A percentile compares a stretch with the other conserved stretches of the same genome.
Evolutionary conservation across 345 rosid genomes (phyloP).

Genomic region (Lepidium africanum): DNA sequence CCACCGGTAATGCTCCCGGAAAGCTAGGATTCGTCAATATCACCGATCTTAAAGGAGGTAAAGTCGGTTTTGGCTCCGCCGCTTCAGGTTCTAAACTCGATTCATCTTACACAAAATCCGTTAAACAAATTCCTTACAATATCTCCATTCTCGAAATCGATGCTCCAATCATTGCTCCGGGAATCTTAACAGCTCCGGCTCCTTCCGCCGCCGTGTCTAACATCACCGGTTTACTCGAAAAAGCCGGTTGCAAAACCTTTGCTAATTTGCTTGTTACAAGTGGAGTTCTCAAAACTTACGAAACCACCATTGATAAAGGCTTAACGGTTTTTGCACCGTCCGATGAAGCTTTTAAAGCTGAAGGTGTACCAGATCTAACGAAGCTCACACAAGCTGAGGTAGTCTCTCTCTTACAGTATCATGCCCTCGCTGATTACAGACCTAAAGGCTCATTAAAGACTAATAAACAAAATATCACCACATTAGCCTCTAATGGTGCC

Average conservation of each 20-base stretch:
- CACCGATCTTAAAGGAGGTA: conserved; percentile 78
- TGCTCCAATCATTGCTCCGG: conserved; percentile 64
- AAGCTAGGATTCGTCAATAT: conserved; percentile 78
- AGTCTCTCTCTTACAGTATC: conserved; percentile 73
- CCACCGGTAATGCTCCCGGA: conserved; percentile 90
- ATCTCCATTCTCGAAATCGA: conserved; percentile 66
- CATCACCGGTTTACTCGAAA: conserved; percentile 69
- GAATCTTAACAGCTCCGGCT: conserved; percentile 53
- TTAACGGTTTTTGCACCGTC: conserved; percentile 79
- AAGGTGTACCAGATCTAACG: conserved; percentile 60
- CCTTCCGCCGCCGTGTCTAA: conserved; percentile 53
- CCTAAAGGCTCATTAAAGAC: conserved; percentile 70
- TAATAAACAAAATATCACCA: conserved; percentile 44
- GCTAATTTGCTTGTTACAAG: conserved; percentile 49
- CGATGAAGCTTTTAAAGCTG: conserved; percentile 82
- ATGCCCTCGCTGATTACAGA: conserved; percentile 53
- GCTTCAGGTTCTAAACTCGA: conserved; percentile 80
- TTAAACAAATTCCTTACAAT: conserved; percentile 77
- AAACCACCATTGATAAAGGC: conserved; percentile 57
- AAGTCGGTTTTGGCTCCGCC: conserved; percentile 78
- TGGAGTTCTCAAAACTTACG: conserved; percentile 71
- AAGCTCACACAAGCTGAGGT: conserved; percentile 65
- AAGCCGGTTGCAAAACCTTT: conserved; percentile 84
- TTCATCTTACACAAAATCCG: conserved; percentile 59
- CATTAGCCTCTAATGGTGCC: conserved; percentile 66